Evolutionary conservation across 495 filamentous ascomycete genomes (phyloP).

Genomic region (Penicillium pulvis): DNA sequence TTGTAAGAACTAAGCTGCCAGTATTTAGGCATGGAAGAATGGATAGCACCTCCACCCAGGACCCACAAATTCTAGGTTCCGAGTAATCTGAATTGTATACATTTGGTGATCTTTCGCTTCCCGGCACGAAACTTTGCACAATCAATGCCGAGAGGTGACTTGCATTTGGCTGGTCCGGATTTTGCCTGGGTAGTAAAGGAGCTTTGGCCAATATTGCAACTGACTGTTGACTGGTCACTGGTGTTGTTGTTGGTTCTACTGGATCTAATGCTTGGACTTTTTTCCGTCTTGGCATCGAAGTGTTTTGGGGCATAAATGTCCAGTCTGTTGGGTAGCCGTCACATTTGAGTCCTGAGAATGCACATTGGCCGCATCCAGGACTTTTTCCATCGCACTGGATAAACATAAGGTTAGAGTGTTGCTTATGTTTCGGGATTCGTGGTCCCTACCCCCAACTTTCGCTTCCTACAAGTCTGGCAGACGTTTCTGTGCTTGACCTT

Average conservation of each 20-base stretch:
- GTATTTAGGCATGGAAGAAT: conserved; percentile 16
- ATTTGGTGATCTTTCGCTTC: not conserved
- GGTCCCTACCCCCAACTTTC: conserved; percentile 26
- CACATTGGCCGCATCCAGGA: conserved; percentile 27
- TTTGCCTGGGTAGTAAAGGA: not conserved
- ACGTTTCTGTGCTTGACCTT: conserved; percentile 25
- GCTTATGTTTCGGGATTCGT: not conserved
- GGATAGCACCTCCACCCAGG: conserved; percentile 41
- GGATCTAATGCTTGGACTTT: not conserved
- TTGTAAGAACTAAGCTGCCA: conserved; percentile 17
- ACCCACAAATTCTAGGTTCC: conserved; percentile 38
- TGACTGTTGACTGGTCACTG: not conserved
- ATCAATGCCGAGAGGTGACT: conserved; percentile 5
- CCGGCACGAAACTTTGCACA: conserved; percentile 17
- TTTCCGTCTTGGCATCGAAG: not conserved
- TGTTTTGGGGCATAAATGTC: conserved; percentile 21
- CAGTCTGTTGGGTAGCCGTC: conserved; percentile 22
- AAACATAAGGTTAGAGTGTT: not conserved
- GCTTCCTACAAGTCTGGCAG: conserved; percentile 27
- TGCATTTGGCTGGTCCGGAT: not conserved
- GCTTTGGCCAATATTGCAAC: not conserved
- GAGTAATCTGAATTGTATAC: conserved; percentile 3
- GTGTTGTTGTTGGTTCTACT: not conserved
- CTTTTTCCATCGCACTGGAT: conserved; percentile 29
- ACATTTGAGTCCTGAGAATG: conserved; percentile 20